Conservation (phyloP, 805 yeast species). For the Candida boleticola region DNA sequence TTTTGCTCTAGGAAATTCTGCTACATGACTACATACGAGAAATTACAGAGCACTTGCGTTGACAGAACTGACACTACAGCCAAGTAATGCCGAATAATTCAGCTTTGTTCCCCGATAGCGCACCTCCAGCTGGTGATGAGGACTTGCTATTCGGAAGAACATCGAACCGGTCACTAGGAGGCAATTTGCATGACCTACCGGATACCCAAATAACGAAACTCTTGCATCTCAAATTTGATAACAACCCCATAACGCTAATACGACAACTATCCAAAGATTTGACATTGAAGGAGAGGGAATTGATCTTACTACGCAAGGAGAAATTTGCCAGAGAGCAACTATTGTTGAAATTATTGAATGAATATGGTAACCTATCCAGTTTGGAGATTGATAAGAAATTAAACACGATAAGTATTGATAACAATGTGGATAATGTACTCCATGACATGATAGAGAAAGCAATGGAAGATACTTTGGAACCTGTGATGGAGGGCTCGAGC, state of each 20-base stretch:
- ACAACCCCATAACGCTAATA: constrained; percentile 31
- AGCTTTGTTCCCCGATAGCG: constrained; percentile 1
- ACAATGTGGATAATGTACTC: constrained; percentile 19
- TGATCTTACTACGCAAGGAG: constrained; percentile 33
- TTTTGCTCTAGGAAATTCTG: not conserved
- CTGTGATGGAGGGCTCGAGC: constrained; percentile 1
- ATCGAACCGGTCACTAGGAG: constrained; percentile 10
- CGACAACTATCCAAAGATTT: constrained; percentile 49
- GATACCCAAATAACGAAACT: constrained; percentile 20
- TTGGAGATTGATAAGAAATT: constrained; percentile 33
- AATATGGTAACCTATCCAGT: constrained; percentile 34
- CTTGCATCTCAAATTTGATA: constrained; percentile 21
- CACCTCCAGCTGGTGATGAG: not conserved
- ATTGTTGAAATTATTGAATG: constrained; percentile 29
- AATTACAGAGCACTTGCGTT: no score
- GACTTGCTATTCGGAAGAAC: constrained; percentile 2
- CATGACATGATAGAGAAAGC: constrained; percentile 30
- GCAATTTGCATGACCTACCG: constrained; percentile 18
- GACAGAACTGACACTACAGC: not conserved
- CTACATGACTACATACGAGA: no score
- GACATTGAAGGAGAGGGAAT: constrained; percentile 46
- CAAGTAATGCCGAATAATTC: no score
- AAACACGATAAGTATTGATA: constrained; percentile 12
- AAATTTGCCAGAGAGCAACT: constrained; percentile 33
- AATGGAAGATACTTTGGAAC: constrained; percentile 2